phyloP scores from a whole-genome alignment of 169 alveolate genomes.

The Besnoitia besnoiti region DNA sequence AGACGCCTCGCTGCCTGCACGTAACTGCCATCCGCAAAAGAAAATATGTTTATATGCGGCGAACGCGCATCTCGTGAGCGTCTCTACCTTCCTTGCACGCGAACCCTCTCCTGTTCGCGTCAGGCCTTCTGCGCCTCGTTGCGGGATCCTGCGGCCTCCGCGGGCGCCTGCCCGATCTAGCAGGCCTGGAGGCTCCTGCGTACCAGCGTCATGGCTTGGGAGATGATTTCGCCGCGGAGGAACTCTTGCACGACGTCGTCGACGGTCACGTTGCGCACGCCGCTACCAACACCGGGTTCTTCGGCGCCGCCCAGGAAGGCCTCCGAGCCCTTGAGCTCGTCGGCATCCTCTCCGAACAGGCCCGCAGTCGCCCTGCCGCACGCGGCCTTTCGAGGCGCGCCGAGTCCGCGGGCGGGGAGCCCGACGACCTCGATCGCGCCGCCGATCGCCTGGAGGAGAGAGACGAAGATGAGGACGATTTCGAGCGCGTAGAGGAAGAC shows the following conservation, averaged over 20 bases:
- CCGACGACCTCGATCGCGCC: conserved; percentile 23
- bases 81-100: too few species aligned
- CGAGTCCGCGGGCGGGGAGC: background rate
- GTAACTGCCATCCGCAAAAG: too few species aligned
- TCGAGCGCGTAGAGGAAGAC: conserved; percentile 55
- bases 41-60: too few species aligned
- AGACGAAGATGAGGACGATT: background rate
- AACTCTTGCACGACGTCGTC: conserved; percentile 55
- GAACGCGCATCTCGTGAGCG: too few species aligned
- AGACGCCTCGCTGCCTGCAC: too few species aligned
- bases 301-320: background rate
- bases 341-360: background rate
- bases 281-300: background rate
- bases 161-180: too few species aligned
- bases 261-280: conserved; percentile 13
- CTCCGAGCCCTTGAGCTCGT: background rate
- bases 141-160: too few species aligned
- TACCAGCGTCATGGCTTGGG: conserved; percentile 43
- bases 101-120: too few species aligned
- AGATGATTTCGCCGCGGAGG: conserved; percentile 49
- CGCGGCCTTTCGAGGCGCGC: background rate
- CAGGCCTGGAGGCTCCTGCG: too few species aligned
- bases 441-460: conserved; percentile 48
- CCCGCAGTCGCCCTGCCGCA: background rate
- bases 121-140: too few species aligned